These are phyloP conservation scores for Acer yangbiense DNA, from an alignment of 345 rosid genomes.

Conservation along the genomic window DNA sequence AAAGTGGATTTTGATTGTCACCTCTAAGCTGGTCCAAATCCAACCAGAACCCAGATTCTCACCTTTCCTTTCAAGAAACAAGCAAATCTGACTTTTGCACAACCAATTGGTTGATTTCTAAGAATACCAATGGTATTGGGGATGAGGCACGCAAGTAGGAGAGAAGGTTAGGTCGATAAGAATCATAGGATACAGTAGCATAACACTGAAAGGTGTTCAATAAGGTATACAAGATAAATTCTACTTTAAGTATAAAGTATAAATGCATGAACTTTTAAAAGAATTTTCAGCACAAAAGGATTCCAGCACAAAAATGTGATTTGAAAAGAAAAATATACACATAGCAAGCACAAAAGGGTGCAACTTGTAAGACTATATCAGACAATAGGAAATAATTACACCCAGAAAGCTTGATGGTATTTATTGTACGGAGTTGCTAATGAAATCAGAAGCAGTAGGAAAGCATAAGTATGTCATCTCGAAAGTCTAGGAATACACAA, in stretches of 20 bases:
- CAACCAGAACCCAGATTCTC: constrained; percentile 26
- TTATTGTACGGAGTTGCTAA: not conserved
- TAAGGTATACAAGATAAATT: not conserved
- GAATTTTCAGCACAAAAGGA: not conserved
- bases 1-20: constrained; percentile 24
- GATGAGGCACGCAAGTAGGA: not conserved
- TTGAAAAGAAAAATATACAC: not conserved
- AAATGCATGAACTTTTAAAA: not conserved
- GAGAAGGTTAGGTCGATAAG: not conserved
- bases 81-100: constrained; percentile 8
- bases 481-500: not conserved
- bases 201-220: not conserved
- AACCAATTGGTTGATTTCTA: not conserved
- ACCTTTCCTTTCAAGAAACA: constrained; percentile 33
- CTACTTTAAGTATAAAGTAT: not conserved
- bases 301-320: not conserved
- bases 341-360: not conserved
- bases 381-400: not conserved
- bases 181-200: constrained; percentile 1
- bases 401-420: not conserved
- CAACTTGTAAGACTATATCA: not conserved
- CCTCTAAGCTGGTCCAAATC: constrained; percentile 26
- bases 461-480: not conserved
- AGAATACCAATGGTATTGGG: not conserved
- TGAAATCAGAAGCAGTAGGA: not conserved